Conservation (phyloP, 257 asterid species). For the Verbascum thapsus region DNA sequence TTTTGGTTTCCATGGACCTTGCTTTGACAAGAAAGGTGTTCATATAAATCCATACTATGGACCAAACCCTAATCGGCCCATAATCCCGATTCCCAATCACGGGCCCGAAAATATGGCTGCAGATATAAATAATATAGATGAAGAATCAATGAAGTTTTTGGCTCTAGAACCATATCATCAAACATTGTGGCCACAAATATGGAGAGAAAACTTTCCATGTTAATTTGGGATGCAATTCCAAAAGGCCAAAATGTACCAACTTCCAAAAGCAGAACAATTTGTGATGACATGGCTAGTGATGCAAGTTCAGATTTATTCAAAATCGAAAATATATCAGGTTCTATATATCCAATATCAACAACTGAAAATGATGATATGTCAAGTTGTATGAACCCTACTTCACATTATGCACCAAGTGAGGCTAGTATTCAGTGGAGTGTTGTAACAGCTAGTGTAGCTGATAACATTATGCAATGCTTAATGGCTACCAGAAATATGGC, state of each 20-base stretch:
- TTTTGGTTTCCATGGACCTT: slow-evolving; percentile 56
- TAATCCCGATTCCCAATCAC: background rate
- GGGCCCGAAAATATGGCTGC: slow-evolving; percentile 14
- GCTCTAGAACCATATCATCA: slow-evolving; percentile 30
- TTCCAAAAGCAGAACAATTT: slow-evolving; percentile 36
- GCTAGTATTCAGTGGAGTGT: slow-evolving; percentile 86
- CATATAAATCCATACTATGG: slow-evolving; percentile 12
- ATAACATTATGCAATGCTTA: slow-evolving; percentile 83
- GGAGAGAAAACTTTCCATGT: slow-evolving; percentile 73
- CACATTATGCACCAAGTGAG: slow-evolving; percentile 73
- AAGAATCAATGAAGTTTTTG: slow-evolving; percentile 63
- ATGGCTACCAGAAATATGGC: slow-evolving; percentile 72
- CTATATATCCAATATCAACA: slow-evolving; percentile 26
- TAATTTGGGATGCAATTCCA: slow-evolving; percentile 90
- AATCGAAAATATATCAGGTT: slow-evolving; percentile 64
- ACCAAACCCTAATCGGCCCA: slow-evolving; percentile 36
- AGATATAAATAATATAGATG: slow-evolving; percentile 7
- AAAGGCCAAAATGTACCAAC: slow-evolving; percentile 37
- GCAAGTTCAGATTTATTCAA: slow-evolving; percentile 89
- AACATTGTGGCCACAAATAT: slow-evolving; percentile 44
- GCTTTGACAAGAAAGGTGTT: slow-evolving; percentile 56
- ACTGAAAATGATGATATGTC: slow-evolving; percentile 34
- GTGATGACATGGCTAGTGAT: slow-evolving; percentile 74
- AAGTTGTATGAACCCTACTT: slow-evolving; percentile 50
- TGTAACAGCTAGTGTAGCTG: slow-evolving; percentile 76